Evolutionary conservation across 495 filamentous ascomycete genomes (phyloP).

Genomic region (Podospora tetraspora): DNA sequence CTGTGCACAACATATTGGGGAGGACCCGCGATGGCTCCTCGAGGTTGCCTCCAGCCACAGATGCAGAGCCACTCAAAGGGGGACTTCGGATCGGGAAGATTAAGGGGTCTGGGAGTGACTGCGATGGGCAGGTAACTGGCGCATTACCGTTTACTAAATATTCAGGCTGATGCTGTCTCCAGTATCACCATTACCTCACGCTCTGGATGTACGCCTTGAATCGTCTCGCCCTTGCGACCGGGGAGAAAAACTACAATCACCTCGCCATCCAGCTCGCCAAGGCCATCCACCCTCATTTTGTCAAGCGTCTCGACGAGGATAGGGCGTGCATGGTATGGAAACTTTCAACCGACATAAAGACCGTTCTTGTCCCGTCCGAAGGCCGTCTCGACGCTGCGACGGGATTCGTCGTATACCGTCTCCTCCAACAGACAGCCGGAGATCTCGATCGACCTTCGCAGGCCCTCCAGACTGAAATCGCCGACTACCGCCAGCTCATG

Average conservation of each 20-base stretch:
- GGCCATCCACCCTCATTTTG: constrained; percentile 55
- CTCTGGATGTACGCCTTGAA: constrained; percentile 70
- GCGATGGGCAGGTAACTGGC: constrained; percentile 44
- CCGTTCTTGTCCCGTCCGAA: constrained; percentile 48
- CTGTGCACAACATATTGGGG: constrained; percentile 55
- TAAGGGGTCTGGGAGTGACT: constrained; percentile 47
- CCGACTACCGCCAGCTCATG: constrained; percentile 56
- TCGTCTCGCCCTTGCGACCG: constrained; percentile 49
- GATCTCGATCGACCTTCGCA: constrained; percentile 19
- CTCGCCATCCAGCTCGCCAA: constrained; percentile 54
- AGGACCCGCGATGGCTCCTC: constrained; percentile 46
- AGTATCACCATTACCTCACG: constrained; percentile 65
- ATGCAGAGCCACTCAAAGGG: constrained; percentile 51
- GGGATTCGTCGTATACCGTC: constrained; percentile 52
- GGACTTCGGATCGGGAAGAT: constrained; percentile 61
- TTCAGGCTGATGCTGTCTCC: background rate
- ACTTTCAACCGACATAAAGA: constrained; percentile 49
- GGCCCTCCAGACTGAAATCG: constrained; percentile 49
- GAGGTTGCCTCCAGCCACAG: constrained; percentile 50
- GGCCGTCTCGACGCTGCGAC: constrained; percentile 59
- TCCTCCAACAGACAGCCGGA: constrained; percentile 46
- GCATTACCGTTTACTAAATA: background rate
- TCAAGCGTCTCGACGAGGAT: constrained; percentile 31
- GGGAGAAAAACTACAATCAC: constrained; percentile 47
- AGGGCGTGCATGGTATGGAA: constrained; percentile 58